A percentile compares a stretch with the other conserved stretches of the same genome.
Conservation (phyloP, 495 filamentous ascomycete species). For the Talaromyces thailandensis region DNA sequence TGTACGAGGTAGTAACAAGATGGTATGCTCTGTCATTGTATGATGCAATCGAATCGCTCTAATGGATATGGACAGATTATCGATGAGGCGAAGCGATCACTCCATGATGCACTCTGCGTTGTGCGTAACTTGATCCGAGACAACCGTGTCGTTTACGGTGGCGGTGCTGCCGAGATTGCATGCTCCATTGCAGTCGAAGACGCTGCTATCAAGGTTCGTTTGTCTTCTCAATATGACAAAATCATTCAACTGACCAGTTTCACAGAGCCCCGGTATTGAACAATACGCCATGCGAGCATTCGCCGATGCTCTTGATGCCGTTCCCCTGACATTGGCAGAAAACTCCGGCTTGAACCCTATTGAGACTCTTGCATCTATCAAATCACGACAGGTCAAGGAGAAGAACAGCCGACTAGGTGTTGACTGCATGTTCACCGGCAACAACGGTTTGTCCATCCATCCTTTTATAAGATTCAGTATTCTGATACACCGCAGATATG, state of each 20-base stretch:
- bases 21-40: constrained; percentile 48
- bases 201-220: constrained; percentile 70
- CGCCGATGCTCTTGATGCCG: constrained; percentile 83
- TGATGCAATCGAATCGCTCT: too few species aligned
- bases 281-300: constrained; percentile 99
- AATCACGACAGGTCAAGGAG: constrained; percentile 90
- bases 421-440: constrained; percentile 93
- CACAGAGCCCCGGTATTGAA: constrained; percentile 80
- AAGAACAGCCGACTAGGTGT: constrained; percentile 80
- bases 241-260: not conserved
- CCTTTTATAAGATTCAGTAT: not conserved
- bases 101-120: constrained; percentile 96
- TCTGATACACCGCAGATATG: constrained; percentile 55
- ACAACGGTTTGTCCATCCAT: constrained; percentile 52
- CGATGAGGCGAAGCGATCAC: constrained; percentile 94
- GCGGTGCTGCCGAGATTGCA: constrained; percentile 94
- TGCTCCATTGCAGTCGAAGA: constrained; percentile 95
- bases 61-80: constrained; percentile 66
- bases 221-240: not conserved
- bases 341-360: constrained; percentile 96
- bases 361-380: constrained; percentile 87
- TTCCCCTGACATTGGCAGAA: constrained; percentile 95
- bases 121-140: constrained; percentile 93
- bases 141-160: constrained; percentile 97
- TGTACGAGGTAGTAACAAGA: constrained; percentile 97